phyloP scores from a whole-genome alignment of 768 basidiomycete species.

The Boletus tomentosulus region DNA sequence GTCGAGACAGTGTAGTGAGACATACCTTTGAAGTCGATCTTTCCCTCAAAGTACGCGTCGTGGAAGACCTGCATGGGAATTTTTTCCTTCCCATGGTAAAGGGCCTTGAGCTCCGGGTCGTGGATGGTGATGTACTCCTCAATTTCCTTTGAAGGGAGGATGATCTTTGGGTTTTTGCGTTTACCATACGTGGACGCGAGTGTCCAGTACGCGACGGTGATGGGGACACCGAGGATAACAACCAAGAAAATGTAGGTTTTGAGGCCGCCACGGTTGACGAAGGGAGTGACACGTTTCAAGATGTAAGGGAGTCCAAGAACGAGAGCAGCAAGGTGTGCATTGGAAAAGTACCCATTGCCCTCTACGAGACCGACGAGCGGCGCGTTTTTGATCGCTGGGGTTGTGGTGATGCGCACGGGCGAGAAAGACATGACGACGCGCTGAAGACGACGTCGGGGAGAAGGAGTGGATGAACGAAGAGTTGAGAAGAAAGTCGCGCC shows the following conservation, averaged over 20 bases:
- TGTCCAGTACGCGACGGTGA: conserved; percentile 85
- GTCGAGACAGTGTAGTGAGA: not conserved
- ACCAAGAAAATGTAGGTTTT: conserved; percentile 83
- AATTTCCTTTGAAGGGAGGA: conserved; percentile 78
- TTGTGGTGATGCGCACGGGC: conserved; percentile 58
- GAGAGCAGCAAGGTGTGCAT: conserved; percentile 70
- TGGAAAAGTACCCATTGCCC: conserved; percentile 83
- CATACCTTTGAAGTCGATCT: conserved; percentile 92
- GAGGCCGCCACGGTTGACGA: conserved; percentile 81
- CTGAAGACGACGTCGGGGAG: conserved; percentile 7
- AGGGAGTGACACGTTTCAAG: conserved; percentile 74
- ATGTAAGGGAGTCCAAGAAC: conserved; percentile 81
- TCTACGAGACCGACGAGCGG: conserved; percentile 79
- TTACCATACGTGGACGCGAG: conserved; percentile 77
- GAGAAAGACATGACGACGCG: conserved; percentile 38
- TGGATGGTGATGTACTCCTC: conserved; percentile 90
- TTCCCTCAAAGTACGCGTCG: conserved; percentile 95
- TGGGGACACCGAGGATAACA: conserved; percentile 68
- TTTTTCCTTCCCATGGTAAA: conserved; percentile 82
- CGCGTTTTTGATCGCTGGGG: conserved; percentile 80
- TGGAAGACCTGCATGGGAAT: conserved; percentile 98
- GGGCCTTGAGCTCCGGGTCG: conserved; percentile 71
- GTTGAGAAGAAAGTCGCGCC: conserved; percentile 1
- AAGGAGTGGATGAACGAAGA: conserved; percentile 17
- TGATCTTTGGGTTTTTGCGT: conserved; percentile 81